A percentile compares a stretch with the other conserved stretches of the same genome.
Evolutionary conservation across 805 yeast genomes (phyloP).

Genomic region (Kodamaea leandrae): DNA sequence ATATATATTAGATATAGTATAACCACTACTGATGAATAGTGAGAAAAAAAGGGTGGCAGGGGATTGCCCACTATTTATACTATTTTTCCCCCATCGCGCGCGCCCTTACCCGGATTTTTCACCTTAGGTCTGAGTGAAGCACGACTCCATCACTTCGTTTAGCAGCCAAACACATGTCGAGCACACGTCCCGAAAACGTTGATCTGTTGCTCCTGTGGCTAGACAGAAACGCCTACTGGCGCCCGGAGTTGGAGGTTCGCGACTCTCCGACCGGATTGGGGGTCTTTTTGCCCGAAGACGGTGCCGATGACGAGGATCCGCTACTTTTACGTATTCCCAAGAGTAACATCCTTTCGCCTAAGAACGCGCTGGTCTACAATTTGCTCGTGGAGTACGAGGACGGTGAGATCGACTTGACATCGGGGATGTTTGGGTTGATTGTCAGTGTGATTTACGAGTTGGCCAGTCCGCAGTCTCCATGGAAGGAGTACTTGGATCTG

Average conservation of each 20-base stretch:
- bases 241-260: constrained; percentile 45
- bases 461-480: constrained; percentile 64
- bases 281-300: constrained; percentile 52
- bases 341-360: constrained; percentile 52
- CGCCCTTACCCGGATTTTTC: constrained; percentile 13
- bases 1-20: constrained; percentile 70
- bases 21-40: constrained; percentile 75
- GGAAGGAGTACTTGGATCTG: constrained; percentile 64
- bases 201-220: constrained; percentile 48
- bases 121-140: constrained; percentile 4
- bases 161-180: constrained; percentile 9
- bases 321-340: constrained; percentile 62
- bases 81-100: constrained; percentile 3
- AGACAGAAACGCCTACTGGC: constrained; percentile 54
- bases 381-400: constrained; percentile 52
- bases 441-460: constrained; percentile 72
- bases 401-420: constrained; percentile 33
- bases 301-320: constrained; percentile 28
- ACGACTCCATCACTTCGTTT: no score
- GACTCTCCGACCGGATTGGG: constrained; percentile 59
- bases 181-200: constrained; percentile 3
- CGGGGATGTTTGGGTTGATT: constrained; percentile 65
- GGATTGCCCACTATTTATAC: constrained; percentile 28
- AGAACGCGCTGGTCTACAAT: constrained; percentile 63
- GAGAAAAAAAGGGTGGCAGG: constrained; percentile 34